Evolutionary conservation across 352 stramenopile species (phyloP).

Genomic region (Phytophthora chlamydospora): DNA sequence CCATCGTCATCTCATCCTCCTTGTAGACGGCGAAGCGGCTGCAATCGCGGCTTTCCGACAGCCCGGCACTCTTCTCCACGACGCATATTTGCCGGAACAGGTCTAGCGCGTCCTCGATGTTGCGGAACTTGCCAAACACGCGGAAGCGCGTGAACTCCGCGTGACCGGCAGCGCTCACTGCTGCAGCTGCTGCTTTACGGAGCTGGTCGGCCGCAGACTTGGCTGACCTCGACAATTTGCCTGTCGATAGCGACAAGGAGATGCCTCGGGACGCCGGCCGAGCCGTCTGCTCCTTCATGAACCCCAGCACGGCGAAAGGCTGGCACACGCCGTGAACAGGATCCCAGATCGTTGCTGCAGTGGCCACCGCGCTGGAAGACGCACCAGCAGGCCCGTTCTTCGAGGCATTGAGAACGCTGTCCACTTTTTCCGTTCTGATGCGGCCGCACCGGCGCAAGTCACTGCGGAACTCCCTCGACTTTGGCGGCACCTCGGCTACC

Average conservation of each 20-base stretch:
- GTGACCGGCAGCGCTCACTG: conserved; percentile 1
- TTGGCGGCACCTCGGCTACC: neutral
- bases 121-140: conserved; percentile 76
- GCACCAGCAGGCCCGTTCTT: conserved; percentile 21
- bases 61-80: conserved; percentile 42
- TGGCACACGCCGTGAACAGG: conserved; percentile 78
- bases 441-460: conserved; percentile 35
- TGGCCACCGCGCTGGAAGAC: neutral
- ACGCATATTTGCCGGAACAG: conserved; percentile 74
- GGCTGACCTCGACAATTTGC: conserved; percentile 22
- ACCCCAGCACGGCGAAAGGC: conserved; percentile 74
- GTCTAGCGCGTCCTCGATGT: conserved; percentile 62
- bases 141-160: conserved; percentile 60
- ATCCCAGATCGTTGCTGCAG: conserved; percentile 61
- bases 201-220: conserved; percentile 36
- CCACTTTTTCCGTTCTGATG: conserved; percentile 40
- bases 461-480: conserved; percentile 18
- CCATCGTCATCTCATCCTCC: conserved; percentile 85
- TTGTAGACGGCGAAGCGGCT: conserved; percentile 81
- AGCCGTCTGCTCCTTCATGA: conserved; percentile 46
- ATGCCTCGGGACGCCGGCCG: conserved; percentile 16
- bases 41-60: conserved; percentile 41
- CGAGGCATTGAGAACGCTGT: conserved; percentile 25
- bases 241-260: conserved; percentile 18
- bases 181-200: conserved; percentile 22